Base-by-base conservation (phyloP, 257 asterid species). In the Asclepias syriaca region DNA sequence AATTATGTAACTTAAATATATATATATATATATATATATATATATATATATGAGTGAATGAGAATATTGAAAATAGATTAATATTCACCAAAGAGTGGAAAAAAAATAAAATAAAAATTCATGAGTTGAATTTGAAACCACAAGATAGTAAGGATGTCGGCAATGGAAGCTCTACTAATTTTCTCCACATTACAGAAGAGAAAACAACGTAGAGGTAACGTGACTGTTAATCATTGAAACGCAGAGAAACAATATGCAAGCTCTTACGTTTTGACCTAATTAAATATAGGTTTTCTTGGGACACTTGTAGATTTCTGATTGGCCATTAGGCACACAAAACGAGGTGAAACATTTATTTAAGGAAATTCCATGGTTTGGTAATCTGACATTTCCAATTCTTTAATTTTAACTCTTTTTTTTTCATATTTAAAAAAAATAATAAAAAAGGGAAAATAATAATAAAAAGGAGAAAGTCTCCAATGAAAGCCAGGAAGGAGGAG, bases 211-310 rank as follows among this genome's bases (percentile, higher is more conserved):
- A 13, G 68, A 66, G 73, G 75, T 79, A 85, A 87, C 88, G 85
- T 85, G 89, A 83, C 80, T 24, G 51, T 85, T 87, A 85, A 87
- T 87, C 92, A 87, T 87, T 87, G 86, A 71, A 55, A 76, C 74
- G 40, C 81, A 65, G 49, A 80, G 60, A 77, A 80, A 63, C 60
- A 65, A 66, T 68, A 75, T 77, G 83, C 75, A 78, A 72, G 67
- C 61, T 64, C 77, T 46, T 74, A 63, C 71, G 59, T 80, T 78
- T 76, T 43, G 71, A 77, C 83, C 70, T 54, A 66, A 76, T 70
- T 43, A 54, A 70, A 10, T 59, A 69, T 34, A 39, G n/a, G n/a
- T 49, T 34, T 34, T 39, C 5, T 45, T 67, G 12, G 71, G 78
- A 81, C 80, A 84, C 51, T 58, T 79, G 85, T 79, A 75, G 71